phyloP scores from a whole-genome alignment of 108 stramenopile species.

The Skeletonema costatum region DNA sequence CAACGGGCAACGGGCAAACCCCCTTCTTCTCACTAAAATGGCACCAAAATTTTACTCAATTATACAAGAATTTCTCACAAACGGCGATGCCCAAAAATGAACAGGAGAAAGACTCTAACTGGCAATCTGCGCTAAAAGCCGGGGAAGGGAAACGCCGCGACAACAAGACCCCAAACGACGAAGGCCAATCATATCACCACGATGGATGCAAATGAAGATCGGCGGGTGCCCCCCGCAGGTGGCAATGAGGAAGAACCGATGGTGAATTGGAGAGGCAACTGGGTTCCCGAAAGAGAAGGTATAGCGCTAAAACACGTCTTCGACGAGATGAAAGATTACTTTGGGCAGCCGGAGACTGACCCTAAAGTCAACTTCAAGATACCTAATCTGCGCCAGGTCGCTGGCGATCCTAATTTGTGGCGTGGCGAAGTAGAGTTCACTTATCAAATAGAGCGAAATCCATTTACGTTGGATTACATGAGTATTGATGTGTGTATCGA shows the following conservation, averaged over 20 bases:
- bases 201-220: background rate
- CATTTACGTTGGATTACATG: background rate
- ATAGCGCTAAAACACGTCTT: background rate
- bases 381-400: background rate
- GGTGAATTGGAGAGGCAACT: background rate
- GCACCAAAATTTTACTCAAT: too few species aligned
- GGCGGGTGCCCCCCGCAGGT: background rate
- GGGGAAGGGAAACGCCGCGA: too few species aligned
- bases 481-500: background rate
- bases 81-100: too few species aligned
- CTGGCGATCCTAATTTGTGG: background rate
- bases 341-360: background rate
- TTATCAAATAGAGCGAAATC: background rate
- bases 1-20: too few species aligned
- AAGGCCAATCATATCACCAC: background rate
- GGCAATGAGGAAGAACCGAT: background rate
- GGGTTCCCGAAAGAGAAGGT: background rate
- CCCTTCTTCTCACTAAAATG: too few species aligned
- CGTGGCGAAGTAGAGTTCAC: background rate
- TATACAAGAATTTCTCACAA: too few species aligned
- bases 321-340: background rate
- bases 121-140: too few species aligned
- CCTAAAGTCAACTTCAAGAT: background rate
- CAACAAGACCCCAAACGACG: background rate
- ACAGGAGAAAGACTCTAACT: too few species aligned